A percentile compares a stretch with the other conserved stretches of the same genome.
Evolutionary conservation across 1,284 basidiomycete genomes (phyloP).

Genomic region (Chalciporus piperatoides): DNA sequence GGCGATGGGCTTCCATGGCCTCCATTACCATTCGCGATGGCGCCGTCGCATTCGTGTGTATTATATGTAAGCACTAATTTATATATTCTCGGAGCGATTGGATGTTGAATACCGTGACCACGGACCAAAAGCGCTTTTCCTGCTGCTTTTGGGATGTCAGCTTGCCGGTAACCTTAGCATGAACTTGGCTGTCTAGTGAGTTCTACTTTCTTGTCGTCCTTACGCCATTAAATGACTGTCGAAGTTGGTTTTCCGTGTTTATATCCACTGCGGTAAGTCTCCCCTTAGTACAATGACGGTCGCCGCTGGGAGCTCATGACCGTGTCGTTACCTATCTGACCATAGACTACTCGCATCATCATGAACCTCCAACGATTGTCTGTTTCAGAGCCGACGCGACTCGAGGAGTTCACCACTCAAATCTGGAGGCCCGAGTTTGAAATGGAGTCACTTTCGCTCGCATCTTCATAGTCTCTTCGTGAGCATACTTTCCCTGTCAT

Average conservation of each 20-base stretch:
- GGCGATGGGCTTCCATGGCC: slow-evolving; percentile 7
- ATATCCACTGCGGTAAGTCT: slow-evolving; percentile 20
- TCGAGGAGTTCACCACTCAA: slow-evolving; percentile 19
- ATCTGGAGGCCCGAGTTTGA: slow-evolving; percentile 4
- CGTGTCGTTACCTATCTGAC: background rate
- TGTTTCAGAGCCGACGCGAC: accelerated
- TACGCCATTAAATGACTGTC: background rate
- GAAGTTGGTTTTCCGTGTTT: slow-evolving; percentile 20
- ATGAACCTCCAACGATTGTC: slow-evolving; percentile 21
- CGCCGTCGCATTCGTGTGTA: slow-evolving; percentile 12
- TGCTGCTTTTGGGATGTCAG: slow-evolving; percentile 7
- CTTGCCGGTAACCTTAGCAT: background rate
- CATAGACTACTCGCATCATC: slow-evolving; percentile 22
- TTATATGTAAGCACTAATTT: slow-evolving; percentile 15
- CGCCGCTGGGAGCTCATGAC: background rate
- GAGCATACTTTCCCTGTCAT: too few species aligned
- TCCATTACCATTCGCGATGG: slow-evolving; percentile 27
- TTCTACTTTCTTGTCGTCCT: background rate
- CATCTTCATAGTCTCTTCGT: background rate
- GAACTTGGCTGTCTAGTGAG: background rate
- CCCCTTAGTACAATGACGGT: background rate
- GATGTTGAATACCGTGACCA: background rate
- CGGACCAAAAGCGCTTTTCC: slow-evolving; percentile 10
- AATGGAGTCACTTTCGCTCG: background rate
- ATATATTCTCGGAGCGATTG: background rate